Conservation (phyloP, 108 stramenopile genomes). For the Conticribra weissflogii region DNA sequence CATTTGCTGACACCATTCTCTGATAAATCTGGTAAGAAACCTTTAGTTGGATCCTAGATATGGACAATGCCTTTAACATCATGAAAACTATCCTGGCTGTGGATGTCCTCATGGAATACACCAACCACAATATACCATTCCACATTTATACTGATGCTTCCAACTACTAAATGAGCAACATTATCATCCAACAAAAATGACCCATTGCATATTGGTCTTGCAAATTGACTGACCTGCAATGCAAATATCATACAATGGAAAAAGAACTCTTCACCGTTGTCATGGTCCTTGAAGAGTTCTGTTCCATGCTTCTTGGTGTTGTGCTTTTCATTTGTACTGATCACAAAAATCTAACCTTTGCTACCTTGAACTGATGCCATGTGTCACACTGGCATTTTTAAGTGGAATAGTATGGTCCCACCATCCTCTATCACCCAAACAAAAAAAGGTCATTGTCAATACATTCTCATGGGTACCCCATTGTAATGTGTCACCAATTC, state of each 20-base stretch:
- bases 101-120: conserved; percentile 41
- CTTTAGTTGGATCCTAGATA: conserved; percentile 1
- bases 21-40: not conserved
- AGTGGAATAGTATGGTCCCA: too few species aligned
- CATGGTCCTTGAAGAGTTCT: conserved; percentile 44
- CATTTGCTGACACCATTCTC: conserved; percentile 11
- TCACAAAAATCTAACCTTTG: conserved; percentile 1
- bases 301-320: conserved; percentile 27
- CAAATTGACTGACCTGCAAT: conserved; percentile 48
- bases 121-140: conserved; percentile 52
- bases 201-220: conserved; percentile 50
- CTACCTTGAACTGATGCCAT: too few species aligned
- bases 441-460: too few species aligned
- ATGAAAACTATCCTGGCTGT: conserved; percentile 51
- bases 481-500: too few species aligned
- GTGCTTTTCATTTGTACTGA: not conserved
- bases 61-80: conserved; percentile 43
- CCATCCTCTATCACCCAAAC: too few species aligned
- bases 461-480: too few species aligned
- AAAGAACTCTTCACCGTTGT: conserved; percentile 53
- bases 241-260: conserved; percentile 46
- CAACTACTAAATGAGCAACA: conserved; percentile 45
- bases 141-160: conserved; percentile 57
- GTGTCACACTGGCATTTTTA: too few species aligned
- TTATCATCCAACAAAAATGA: conserved; percentile 44